Base-by-base conservation (phyloP, 2,329 filamentous ascomycete genomes). In the Aschersonia sp. region DNA sequence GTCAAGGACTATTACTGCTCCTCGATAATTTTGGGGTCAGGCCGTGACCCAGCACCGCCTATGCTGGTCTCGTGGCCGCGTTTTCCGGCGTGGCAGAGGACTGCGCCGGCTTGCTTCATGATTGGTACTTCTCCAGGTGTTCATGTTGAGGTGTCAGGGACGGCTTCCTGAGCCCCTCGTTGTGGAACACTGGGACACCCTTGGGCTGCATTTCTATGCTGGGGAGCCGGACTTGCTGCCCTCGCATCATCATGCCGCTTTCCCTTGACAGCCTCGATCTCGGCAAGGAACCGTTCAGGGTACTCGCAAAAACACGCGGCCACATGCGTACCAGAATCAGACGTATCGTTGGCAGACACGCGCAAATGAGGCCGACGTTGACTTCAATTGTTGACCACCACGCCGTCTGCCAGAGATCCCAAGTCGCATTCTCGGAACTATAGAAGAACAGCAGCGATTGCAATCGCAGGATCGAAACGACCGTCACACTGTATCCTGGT, bases 381-480 rank as follows among this genome's bases (percentile, higher is more conserved):
- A 51, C 46, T 35, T 51, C 47, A 31, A 51, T 46, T 10, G 45
- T 47, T 22, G 50, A 51, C 50, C 50, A 51, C 50, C 43, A 46
- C 4, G 44, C 50, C 10, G 44, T 47, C 3, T 32, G 33, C 45
- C 46, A 51, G 12, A 46, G n/a, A 33, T 51, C 47, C 47, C 47
- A 49, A 10, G 50, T 51, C 2, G 45, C 47, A 14, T 51, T 51
- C 1, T 30, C 42, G 4, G 50, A 44, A 22, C 30, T 46, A 37
- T 42, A 46, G 32, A 51, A 51, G 30, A 46, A 45, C 2, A 31
- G 22, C 12, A 51, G 47, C 5, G 50, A 49, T 10, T 43, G 43
- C 4, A 51, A 45, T 11, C 50, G 50, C 45, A 51, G 12, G 9
- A 50, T 48, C 1, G 50, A 51, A 1, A 51, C 47, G 14, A 51